Base-by-base conservation (phyloP, 176 grass and related monocot genomes). In the Echinochloa phyllopogon region DNA sequence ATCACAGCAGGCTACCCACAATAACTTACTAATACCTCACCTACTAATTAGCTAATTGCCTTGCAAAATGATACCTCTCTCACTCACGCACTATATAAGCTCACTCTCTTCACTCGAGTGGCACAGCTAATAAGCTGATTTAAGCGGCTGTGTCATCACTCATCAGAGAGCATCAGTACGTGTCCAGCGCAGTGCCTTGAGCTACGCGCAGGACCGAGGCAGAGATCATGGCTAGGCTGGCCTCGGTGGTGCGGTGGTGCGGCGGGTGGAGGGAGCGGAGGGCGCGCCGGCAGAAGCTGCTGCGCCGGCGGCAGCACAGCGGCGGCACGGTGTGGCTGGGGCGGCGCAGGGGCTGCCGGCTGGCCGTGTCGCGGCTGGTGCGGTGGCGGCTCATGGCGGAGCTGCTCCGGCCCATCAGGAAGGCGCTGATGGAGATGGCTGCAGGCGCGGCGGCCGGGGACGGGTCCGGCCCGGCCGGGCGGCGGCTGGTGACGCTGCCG, bases 291-390 rank as follows among this genome's bases (percentile, higher is more conserved):
- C 85, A 73, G 82, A 85, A 39, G 78, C 63, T 33, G 24, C 24
- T 52, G 56, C 86, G 72, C 6, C 72, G 82, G 55, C 81, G 82
- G 24, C 77, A 74, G 36, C 39, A 85, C 57, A 58, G 84, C 84
- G 83, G 86, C 57, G 59, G 78, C 16, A 86, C 90, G 49, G 90
- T 92, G 65, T 65, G 74, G 72, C 90, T 88, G n/a, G 90, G 90
- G 17, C 78, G 65, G 74, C 79, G 88, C 6, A 72, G 84, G 72
- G 42, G 77, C 29, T 42, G 84, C 77, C 76, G 86, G 78, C 50
- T 92, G 36, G 83, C 78, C 57, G 67, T 92, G 64, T 82, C 82
- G 59, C 47, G 86, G 29, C 57, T 88, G 52, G 65, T 88, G 82
- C 56, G 90, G 78, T 92, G 90, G 90, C 82, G 90, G 13, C 45